These are phyloP conservation scores for Peronospora belbahrii DNA, from an alignment of 352 stramenopile species.

Conservation along the genomic window DNA sequence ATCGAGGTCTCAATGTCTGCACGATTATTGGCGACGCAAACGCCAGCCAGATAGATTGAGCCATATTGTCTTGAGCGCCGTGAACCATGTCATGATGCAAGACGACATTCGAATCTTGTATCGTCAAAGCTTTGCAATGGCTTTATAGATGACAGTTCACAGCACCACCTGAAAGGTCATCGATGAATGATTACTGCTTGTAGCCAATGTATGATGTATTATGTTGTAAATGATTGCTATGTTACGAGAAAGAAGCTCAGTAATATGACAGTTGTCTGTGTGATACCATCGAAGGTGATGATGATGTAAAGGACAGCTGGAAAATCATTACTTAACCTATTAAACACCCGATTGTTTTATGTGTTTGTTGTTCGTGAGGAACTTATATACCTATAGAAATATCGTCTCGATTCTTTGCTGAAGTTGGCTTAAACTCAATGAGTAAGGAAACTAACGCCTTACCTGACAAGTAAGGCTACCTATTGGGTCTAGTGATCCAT, in stretches of 20 bases:
- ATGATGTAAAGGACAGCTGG: no score
- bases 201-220: no score
- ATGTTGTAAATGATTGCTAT: no score
- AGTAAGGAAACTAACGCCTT: constrained; percentile 88
- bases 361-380: constrained; percentile 12
- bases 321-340: no score
- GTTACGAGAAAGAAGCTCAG: no score
- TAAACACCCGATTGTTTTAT: constrained; percentile 6
- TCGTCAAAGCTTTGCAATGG: constrained; percentile 88
- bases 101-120: constrained; percentile 71
- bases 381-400: neutral
- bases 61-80: no score
- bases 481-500: constrained; percentile 40
- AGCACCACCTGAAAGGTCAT: constrained; percentile 86
- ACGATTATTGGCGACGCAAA: constrained; percentile 91
- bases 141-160: constrained; percentile 79
- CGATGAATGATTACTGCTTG: no score
- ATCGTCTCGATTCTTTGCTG: no score
- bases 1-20: constrained; percentile 91
- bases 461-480: constrained; percentile 79
- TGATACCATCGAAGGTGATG: no score
- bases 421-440: constrained; percentile 86
- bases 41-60: constrained; percentile 77
- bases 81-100: no score
- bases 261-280: no score